Evolutionary conservation across 805 yeast species (phyloP), one percentile per base, ranked within the genome.

Genomic region (Ogataea chonburiensis): DNA sequence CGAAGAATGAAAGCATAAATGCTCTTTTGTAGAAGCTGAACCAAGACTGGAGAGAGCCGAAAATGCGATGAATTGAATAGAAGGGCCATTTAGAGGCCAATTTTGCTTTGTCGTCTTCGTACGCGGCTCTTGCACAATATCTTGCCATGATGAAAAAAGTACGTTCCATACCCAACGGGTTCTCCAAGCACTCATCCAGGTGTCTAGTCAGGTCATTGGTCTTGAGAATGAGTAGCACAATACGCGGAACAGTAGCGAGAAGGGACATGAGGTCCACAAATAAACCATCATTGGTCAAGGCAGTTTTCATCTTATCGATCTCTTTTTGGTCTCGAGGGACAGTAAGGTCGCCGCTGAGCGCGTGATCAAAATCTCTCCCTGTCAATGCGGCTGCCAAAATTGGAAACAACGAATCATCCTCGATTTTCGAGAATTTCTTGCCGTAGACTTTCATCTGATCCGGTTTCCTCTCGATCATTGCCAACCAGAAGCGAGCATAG

Each of bases 141-240:
- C 77, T 75, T 2, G 96, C 93, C 82, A 93, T 73, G 27, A 93
- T 86, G 47, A 89, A 63, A 48, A 93, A 91, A 0, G 95, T 84
- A 32, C 96, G 68, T 53, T 86, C 91, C 5, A 85, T 81, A 0
- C 98, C 97, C 29, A 89, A 62, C 0, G 96, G 95, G 43, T 80
- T 79, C 30, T 83, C 75, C 38, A 91, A 68, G 37, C 75, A 68
- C 53, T 91, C 98, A 60, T 93, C 98, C 31, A 93, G 67, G 50
- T 80, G 82, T 51, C 99, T 71, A 0, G 95, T 87, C 33, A 93
- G 69, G 63, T 93, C 99, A 57, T 93, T 93, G 0, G 99, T 94
- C 56, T 93, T 93, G 53, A 93, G 66, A 30, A 93, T 86, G 43
- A 93, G 69, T 18, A 93, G 60, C 15, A 93, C 96, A 12, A 89